Percentiles rank a stretch among this genome's conserved stretches.
Conservation (phyloP, 176 grass and related monocot genomes). For the Cenchrus americanus region DNA sequence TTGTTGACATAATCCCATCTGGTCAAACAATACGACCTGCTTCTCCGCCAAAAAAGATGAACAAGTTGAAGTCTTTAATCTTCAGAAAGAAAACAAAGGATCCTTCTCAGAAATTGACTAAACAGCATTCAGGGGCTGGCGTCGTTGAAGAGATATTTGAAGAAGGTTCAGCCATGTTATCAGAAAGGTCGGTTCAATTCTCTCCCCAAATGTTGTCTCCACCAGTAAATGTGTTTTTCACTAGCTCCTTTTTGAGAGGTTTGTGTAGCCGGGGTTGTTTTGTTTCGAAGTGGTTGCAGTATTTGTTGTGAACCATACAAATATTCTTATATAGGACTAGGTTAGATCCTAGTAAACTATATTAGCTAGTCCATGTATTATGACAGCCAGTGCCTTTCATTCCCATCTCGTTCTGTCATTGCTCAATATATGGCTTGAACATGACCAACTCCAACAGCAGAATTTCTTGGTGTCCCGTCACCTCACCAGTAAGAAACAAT, state of each 20-base stretch:
- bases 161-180: slow-evolving; percentile 97
- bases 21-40: slow-evolving; percentile 62
- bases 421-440: neutral
- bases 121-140: slow-evolving; percentile 68
- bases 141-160: slow-evolving; percentile 89
- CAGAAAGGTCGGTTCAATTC: slow-evolving; percentile 67
- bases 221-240: neutral
- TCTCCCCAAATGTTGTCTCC: slow-evolving; percentile 2
- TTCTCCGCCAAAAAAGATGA: slow-evolving; percentile 83
- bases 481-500: too few species aligned
- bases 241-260: neutral
- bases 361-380: neutral
- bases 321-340: neutral
- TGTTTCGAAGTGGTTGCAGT: neutral
- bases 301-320: slow-evolving; percentile 16
- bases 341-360: neutral
- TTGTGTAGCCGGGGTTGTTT: slow-evolving; percentile 8
- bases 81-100: slow-evolving; percentile 76
- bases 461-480: too few species aligned
- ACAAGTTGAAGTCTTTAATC: slow-evolving; percentile 77
- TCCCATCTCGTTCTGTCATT: neutral
- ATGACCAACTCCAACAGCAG: neutral
- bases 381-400: neutral
- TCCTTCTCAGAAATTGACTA: slow-evolving; percentile 67
- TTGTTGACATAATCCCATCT: slow-evolving; percentile 89